These are phyloP conservation scores for Juglanconis sp. DNA, from an alignment of 2,329 filamentous ascomycete species.

Conservation along the genomic window DNA sequence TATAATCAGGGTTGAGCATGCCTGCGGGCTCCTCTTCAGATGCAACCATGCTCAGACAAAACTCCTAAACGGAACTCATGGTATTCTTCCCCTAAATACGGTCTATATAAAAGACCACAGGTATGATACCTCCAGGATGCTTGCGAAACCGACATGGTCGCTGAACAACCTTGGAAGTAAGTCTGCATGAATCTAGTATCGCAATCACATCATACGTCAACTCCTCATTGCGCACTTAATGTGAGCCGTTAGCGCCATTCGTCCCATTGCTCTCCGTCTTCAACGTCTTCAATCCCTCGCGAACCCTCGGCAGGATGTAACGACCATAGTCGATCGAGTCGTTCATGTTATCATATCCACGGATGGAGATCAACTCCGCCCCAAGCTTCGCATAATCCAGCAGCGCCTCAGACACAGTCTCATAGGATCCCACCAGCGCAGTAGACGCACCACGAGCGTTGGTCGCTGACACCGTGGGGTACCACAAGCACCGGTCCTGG, in stretches of 20 bases:
- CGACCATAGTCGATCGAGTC: slow-evolving; percentile 59
- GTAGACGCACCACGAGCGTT: slow-evolving; percentile 58
- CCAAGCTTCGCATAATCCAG: slow-evolving; percentile 57
- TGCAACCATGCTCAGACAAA: too few relatives aligned
- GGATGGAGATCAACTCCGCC: slow-evolving; percentile 56
- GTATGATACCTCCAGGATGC: too few relatives aligned
- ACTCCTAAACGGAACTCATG: too few relatives aligned
- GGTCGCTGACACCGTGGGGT: slow-evolving; percentile 59
- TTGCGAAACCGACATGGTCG: background rate
- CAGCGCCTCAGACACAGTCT: slow-evolving; percentile 52
- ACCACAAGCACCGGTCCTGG: slow-evolving; percentile 61
- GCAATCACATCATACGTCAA: background rate
- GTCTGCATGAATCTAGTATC: background rate
- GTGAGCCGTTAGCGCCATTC: background rate
- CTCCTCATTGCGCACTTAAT: background rate
- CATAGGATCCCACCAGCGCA: slow-evolving; percentile 52
- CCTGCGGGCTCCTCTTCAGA: too few relatives aligned
- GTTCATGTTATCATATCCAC: slow-evolving; percentile 59
- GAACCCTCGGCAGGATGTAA: slow-evolving; percentile 50
- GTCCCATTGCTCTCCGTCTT: background rate
- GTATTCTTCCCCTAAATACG: too few relatives aligned
- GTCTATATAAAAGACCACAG: too few relatives aligned
- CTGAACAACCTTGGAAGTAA: background rate
- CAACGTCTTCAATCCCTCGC: slow-evolving; percentile 31
- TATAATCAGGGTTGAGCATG: too few relatives aligned